phyloP scores from a whole-genome alignment of 495 filamentous ascomycete genomes.

The Tuber calosporum region DNA sequence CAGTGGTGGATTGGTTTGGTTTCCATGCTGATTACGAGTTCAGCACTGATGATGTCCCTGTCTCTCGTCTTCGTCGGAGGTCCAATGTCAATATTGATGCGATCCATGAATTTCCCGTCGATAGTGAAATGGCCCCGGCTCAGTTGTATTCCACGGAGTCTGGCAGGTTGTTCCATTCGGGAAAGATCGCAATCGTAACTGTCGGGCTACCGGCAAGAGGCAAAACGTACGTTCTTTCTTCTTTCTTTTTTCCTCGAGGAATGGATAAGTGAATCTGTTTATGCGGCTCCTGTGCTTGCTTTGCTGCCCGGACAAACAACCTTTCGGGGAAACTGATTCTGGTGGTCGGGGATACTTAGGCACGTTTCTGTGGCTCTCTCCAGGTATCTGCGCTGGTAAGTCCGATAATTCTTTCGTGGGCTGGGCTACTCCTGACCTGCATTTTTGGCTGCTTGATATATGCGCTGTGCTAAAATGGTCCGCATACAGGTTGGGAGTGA shows the following conservation, averaged over 20 bases:
- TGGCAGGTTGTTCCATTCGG: conserved; percentile 92
- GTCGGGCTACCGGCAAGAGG: conserved; percentile 93
- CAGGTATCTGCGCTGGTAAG: conserved; percentile 87
- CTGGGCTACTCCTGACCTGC: background rate
- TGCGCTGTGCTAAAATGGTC: conserved; percentile 23
- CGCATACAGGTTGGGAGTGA: conserved; percentile 78
- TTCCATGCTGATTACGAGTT: conserved; percentile 34
- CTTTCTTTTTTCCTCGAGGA: too few species aligned
- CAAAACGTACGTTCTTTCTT: conserved; percentile 65
- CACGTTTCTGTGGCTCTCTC: conserved; percentile 94
- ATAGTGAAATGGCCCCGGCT: conserved; percentile 76
- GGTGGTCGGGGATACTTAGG: conserved; percentile 45
- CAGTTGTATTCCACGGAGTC: conserved; percentile 98
- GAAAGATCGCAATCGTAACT: conserved; percentile 92
- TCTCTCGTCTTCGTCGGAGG: conserved; percentile 58
- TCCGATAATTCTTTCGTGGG: conserved; percentile 14
- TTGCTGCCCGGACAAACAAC: background rate
- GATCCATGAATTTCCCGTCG: conserved; percentile 85
- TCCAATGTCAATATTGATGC: conserved; percentile 96
- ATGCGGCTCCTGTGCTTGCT: background rate
- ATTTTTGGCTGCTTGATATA: conserved; percentile 16
- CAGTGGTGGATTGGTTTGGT: conserved; percentile 35
- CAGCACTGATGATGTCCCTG: conserved; percentile 25
- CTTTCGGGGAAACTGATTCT: conserved; percentile 15
- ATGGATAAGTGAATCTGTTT: background rate